Evolutionary conservation across 768 basidiomycete genomes (phyloP).

Genomic region (Austroboletus eburneus): DNA sequence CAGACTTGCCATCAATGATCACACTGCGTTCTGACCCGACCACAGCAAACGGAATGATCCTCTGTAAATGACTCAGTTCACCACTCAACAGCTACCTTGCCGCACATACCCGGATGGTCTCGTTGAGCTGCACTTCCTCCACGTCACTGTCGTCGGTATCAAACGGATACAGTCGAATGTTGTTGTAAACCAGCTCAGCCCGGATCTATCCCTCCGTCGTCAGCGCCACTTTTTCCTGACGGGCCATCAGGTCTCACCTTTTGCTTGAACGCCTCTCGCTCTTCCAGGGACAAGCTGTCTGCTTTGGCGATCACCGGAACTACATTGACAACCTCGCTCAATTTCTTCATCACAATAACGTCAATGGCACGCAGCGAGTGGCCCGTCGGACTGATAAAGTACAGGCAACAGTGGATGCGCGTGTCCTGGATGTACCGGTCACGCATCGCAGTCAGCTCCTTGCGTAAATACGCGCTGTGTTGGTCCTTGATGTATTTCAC

Average conservation of each 20-base stretch:
- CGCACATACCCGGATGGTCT: slow-evolving; percentile 74
- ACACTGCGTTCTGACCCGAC: slow-evolving; percentile 97
- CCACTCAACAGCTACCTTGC: not conserved
- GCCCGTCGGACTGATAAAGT: slow-evolving; percentile 99
- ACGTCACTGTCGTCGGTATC: slow-evolving; percentile 95
- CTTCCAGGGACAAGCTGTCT: slow-evolving; percentile 90
- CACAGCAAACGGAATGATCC: slow-evolving; percentile 93
- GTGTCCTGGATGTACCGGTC: slow-evolving; percentile 99
- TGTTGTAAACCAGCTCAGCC: slow-evolving; percentile 86
- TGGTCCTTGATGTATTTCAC: slow-evolving; percentile 99
- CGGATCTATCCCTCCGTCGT: slow-evolving; percentile 66
- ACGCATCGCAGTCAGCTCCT: slow-evolving; percentile 97
- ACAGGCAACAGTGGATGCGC: slow-evolving; percentile 95
- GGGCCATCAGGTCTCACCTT: slow-evolving; percentile 48
- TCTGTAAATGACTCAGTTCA: slow-evolving; percentile 41
- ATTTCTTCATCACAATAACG: slow-evolving; percentile 98
- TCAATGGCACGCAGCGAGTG: slow-evolving; percentile 96
- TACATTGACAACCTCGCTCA: slow-evolving; percentile 98
- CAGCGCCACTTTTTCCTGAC: not conserved
- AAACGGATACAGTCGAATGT: slow-evolving; percentile 94
- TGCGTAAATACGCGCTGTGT: slow-evolving; percentile 96
- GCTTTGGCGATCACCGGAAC: slow-evolving; percentile 99
- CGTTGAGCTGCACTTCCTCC: slow-evolving; percentile 88
- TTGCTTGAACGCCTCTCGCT: slow-evolving; percentile 89
- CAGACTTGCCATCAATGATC: slow-evolving; percentile 92